Percentiles rank a stretch among this genome's conserved stretches.
phyloP scores from a whole-genome alignment of 768 basidiomycete genomes.

The Russula ochroleuca region DNA sequence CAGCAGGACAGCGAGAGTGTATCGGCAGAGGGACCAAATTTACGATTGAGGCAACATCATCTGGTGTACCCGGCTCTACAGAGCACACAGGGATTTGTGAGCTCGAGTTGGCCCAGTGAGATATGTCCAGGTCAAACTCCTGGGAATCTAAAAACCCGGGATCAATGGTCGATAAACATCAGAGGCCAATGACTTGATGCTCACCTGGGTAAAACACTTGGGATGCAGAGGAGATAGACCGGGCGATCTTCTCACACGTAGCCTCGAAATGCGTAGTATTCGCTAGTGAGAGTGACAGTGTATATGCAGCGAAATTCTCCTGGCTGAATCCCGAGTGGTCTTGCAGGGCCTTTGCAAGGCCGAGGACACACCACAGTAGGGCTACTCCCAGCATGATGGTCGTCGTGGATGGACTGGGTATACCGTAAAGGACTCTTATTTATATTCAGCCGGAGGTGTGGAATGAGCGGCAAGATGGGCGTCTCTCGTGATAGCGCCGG shows the following conservation, averaged over 20 bases:
- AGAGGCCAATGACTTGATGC: too few relatives aligned
- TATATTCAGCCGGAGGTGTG: background rate
- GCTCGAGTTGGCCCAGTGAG: conserved; percentile 25
- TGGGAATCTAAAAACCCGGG: conserved; percentile 4
- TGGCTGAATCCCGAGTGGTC: background rate
- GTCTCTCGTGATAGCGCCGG: background rate
- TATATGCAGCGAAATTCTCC: background rate
- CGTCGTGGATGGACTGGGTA: background rate
- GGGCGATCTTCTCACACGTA: background rate
- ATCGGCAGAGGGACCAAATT: background rate
- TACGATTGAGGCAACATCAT: conserved; percentile 23
- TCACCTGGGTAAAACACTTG: conserved; percentile 16
- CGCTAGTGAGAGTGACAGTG: background rate
- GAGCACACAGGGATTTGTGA: conserved; percentile 22
- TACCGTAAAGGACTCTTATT: background rate
- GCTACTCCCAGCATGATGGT: background rate
- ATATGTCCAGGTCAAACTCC: conserved; percentile 12
- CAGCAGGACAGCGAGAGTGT: too few relatives aligned
- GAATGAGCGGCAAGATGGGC: too few relatives aligned
- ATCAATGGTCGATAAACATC: background rate
- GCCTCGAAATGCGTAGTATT: background rate
- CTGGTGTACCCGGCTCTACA: conserved; percentile 23
- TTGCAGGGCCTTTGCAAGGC: background rate
- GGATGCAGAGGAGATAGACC: background rate
- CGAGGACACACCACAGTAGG: background rate